Conservation (phyloP, 2,329 filamentous ascomycete species). For the Fonsecaea pedrosoi region DNA sequence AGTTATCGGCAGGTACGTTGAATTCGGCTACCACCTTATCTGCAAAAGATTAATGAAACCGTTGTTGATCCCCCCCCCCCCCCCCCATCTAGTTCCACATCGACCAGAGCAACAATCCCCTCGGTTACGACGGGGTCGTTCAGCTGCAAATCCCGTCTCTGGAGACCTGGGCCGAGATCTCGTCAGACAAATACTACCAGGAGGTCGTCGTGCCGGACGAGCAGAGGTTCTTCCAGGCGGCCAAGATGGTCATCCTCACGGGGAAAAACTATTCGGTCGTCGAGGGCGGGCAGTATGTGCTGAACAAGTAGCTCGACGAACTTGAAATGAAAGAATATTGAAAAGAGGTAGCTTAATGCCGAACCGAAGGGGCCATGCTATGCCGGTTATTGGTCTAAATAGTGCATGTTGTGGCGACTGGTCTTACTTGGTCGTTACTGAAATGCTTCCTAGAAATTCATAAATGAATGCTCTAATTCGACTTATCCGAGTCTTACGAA, state of each 20-base stretch:
- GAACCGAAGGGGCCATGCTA: neutral
- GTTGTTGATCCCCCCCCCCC: constrained; percentile 3
- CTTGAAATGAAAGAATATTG: constrained; percentile 9
- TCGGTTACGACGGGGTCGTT: constrained; percentile 16
- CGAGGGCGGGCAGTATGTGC: constrained; percentile 13
- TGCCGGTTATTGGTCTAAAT: neutral
- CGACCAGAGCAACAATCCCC: constrained; percentile 1
- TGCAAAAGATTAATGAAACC: constrained; percentile 1
- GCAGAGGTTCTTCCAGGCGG: constrained; percentile 9
- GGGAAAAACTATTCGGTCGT: constrained; percentile 16
- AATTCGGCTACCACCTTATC: neutral
- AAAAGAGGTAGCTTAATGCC: constrained; percentile 12
- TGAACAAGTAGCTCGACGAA: constrained; percentile 8
- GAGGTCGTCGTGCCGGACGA: constrained; percentile 19
- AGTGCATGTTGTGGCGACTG: neutral
- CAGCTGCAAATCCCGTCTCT: constrained; percentile 19
- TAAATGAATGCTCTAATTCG: neutral
- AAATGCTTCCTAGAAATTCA: neutral
- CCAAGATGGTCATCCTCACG: constrained; percentile 14
- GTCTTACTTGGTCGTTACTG: neutral
- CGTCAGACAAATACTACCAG: constrained; percentile 13
- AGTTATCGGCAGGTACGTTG: constrained; percentile 15
- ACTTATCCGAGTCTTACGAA: neutral
- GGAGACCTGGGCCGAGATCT: constrained; percentile 16
- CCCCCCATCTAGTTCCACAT: constrained; percentile 17